These are phyloP conservation scores for Coniosporium tulheliwenetii DNA, from an alignment of 2,329 filamentous ascomycete species.

Conservation along the genomic window DNA sequence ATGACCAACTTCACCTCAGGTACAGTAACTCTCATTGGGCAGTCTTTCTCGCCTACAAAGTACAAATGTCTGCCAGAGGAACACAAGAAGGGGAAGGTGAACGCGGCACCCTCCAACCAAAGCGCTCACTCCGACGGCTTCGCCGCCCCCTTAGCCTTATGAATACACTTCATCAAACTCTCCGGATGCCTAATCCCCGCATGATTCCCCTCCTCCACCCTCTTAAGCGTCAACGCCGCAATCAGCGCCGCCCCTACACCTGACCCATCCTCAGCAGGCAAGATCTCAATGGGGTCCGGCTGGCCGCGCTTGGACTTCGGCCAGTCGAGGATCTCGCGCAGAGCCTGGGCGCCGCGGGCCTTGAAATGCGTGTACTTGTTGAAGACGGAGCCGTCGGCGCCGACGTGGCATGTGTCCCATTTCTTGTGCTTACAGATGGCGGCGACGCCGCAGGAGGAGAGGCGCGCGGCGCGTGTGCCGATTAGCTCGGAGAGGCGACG, in stretches of 20 bases:
- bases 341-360: conserved; percentile 70
- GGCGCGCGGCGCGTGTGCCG: conserved; percentile 79
- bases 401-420: conserved; percentile 77
- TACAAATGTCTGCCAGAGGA: too few relatives aligned
- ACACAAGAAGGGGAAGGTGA: too few relatives aligned
- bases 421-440: conserved; percentile 96
- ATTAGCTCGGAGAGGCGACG: conserved; percentile 86
- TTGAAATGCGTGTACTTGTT: conserved; percentile 99
- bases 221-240: conserved; percentile 53
- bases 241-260: conserved; percentile 96
- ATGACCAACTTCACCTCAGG: too few relatives aligned
- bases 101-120: too few relatives aligned
- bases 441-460: conserved; percentile 87
- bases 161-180: conserved; percentile 20
- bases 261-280: conserved; percentile 86
- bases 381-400: conserved; percentile 93
- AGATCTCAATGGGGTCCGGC: conserved; percentile 61
- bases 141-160: too few relatives aligned
- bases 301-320: conserved; percentile 37
- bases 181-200: conserved; percentile 40
- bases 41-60: too few relatives aligned
- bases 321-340: conserved; percentile 95
- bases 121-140: too few relatives aligned
- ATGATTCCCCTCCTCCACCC: conserved; percentile 42
- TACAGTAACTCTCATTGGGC: too few relatives aligned